These are phyloP conservation scores for Pythium phragmiticola DNA, from an alignment of 352 stramenopile species.

Conservation along the genomic window DNA sequence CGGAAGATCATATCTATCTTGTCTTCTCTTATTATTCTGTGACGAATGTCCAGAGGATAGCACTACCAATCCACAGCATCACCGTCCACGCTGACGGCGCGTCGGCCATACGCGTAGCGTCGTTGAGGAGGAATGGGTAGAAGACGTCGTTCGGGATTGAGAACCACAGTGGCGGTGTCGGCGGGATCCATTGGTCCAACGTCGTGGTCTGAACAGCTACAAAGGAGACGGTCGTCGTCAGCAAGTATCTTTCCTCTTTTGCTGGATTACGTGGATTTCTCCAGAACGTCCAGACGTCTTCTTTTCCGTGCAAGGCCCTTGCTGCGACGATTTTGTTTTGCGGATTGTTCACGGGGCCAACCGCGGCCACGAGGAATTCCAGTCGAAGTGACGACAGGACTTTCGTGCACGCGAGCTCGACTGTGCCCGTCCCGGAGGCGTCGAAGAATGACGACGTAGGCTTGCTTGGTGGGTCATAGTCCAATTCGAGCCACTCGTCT, in stretches of 20 bases:
- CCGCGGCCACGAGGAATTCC: constrained; percentile 43
- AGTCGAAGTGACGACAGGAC: constrained; percentile 31
- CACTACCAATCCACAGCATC: neutral
- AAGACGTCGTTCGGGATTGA: constrained; percentile 55
- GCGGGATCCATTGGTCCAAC: constrained; percentile 36
- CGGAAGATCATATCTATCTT: no score
- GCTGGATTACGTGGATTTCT: constrained; percentile 9
- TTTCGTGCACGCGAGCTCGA: constrained; percentile 33
- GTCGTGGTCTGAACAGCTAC: constrained; percentile 22
- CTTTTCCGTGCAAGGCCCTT: constrained; percentile 31
- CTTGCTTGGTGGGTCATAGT: constrained; percentile 37
- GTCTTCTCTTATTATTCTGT: no score
- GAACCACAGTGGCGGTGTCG: constrained; percentile 46
- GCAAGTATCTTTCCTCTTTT: constrained; percentile 28
- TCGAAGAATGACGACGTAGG: constrained; percentile 23
- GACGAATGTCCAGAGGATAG: neutral
- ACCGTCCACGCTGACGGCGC: neutral
- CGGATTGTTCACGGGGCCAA: constrained; percentile 30
- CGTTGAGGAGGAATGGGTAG: constrained; percentile 45
- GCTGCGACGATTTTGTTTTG: constrained; percentile 49
- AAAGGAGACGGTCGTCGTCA: constrained; percentile 39
- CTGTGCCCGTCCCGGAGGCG: constrained; percentile 15
- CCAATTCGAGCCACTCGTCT: constrained; percentile 37
- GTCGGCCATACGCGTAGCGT: neutral
- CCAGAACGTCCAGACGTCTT: constrained; percentile 37